Base-by-base conservation (phyloP, 2,329 filamentous ascomycete species). In the Fusarium pseudoanthophilum region DNA sequence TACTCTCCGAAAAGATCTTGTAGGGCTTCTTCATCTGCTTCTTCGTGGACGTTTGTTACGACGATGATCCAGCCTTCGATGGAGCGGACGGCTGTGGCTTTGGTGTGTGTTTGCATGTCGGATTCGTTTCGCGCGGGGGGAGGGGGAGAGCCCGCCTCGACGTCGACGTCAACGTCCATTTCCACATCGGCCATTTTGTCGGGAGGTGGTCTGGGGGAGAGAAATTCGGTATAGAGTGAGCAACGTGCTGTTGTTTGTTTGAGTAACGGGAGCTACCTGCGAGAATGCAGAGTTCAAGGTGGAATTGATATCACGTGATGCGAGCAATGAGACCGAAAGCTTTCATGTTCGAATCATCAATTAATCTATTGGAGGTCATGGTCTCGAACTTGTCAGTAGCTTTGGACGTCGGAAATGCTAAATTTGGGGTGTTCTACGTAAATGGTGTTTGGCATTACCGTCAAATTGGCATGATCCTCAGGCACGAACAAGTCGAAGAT, bases 11-110 rank as follows among this genome's bases (percentile, higher is more conserved):
- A 96, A 81, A 91, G 88, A 81, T 96, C 94, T 78, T 92, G 92
- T 64, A 96, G 82, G 51, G 93, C 91, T 84, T 96, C 93, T 83
- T 96, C 93, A 76, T 92, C 92, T 56, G 93, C 93, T 82, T 96
- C 93, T 80, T 96, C 93, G 84, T 96, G 93, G 39, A 96, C 92
- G 79, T 96, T 96, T 59, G 93, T 95, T 74, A 93, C 93, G 72
- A 94, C 91, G 78, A 96, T 87, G 82, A 96, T 96, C 94, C 94
- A 96, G 76, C 94, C 93, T 83, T 96, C 93, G 79, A 96, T 95
- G 62, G 92, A 95, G 78, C 93, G 93, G 67, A 96, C 93, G 30
- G 93, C 93, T 2, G 91, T 94, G 62, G 93, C 93, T 80, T 92
- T 92, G 42, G 88, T 86, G 77, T 90, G 88, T 11, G 93, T 95